phyloP scores from a whole-genome alignment of 2,329 filamentous ascomycete species.

The Dactylellina leptospora region DNA sequence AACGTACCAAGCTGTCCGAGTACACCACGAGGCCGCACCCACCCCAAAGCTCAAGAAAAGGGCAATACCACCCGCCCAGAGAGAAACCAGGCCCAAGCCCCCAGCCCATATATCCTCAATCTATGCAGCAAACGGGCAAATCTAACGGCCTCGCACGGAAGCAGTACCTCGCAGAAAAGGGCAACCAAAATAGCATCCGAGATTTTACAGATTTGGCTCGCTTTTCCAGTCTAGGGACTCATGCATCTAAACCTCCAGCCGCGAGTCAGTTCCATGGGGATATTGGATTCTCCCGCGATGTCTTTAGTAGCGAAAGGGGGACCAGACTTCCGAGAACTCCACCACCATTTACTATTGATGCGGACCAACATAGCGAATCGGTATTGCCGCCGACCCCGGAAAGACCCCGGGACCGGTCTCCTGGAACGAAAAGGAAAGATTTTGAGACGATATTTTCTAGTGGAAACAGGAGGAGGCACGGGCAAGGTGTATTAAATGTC shows the following conservation, averaged over 20 bases:
- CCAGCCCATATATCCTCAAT: background rate
- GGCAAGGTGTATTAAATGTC: background rate
- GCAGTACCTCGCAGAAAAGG: constrained; percentile 27
- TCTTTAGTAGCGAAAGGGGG: background rate
- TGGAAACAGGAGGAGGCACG: constrained; percentile 15
- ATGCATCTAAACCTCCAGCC: background rate
- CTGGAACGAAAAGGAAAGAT: constrained; percentile 21
- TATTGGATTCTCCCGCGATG: background rate
- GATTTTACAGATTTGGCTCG: background rate
- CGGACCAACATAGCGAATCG: constrained; percentile 14
- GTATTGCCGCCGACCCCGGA: constrained; percentile 30
- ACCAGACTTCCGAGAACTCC: constrained; percentile 29
- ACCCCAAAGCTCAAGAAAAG: background rate
- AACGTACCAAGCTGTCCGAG: constrained; percentile 27
- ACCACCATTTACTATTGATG: constrained; percentile 13
- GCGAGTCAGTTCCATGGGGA: background rate
- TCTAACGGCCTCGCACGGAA: background rate
- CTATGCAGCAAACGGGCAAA: background rate
- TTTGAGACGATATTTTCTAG: constrained; percentile 42
- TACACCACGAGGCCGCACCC: background rate
- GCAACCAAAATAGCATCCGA: constrained; percentile 9
- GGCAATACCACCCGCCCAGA: background rate
- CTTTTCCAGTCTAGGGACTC: background rate
- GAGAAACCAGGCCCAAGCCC: background rate
- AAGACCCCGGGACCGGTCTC: constrained; percentile 19